These are phyloP conservation scores for Lecanicillium sp. DNA, from an alignment of 2,329 filamentous ascomycete species.

Conservation along the genomic window DNA sequence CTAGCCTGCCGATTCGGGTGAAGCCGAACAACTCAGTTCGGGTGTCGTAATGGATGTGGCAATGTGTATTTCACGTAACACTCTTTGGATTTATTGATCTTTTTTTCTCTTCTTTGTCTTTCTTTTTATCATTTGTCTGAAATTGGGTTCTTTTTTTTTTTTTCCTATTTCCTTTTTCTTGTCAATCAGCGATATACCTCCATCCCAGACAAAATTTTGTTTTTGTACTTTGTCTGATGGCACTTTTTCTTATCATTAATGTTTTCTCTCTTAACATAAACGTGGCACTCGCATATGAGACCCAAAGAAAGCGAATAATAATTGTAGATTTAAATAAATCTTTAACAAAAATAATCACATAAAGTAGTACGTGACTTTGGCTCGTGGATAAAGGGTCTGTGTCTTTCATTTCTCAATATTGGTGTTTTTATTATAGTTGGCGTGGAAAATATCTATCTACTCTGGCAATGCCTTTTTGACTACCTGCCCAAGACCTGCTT, in stretches of 20 bases:
- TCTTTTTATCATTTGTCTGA: too few species aligned
- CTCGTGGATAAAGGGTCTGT: too few species aligned
- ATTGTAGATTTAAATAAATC: too few species aligned
- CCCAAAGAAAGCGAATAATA: not conserved
- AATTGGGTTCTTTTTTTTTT: too few species aligned
- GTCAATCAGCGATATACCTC: conserved; percentile 7
- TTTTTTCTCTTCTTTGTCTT: not conserved
- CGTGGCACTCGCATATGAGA: not conserved
- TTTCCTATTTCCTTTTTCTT: not conserved
- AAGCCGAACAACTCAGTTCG: not conserved
- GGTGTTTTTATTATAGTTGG: too few species aligned
- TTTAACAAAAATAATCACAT: too few species aligned
- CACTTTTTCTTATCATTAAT: too few species aligned
- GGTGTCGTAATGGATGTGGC: not conserved
- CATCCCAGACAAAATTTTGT: not conserved
- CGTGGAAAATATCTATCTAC: not conserved
- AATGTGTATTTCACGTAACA: not conserved
- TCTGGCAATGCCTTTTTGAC: not conserved
- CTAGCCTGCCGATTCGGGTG: conserved; percentile 11
- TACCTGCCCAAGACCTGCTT: not conserved
- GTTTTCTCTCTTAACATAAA: too few species aligned
- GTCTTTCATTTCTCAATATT: too few species aligned
- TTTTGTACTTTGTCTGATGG: not conserved
- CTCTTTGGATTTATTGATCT: not conserved
- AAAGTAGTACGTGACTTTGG: too few species aligned